These are phyloP conservation scores for Tolypocladium amazonense DNA, from an alignment of 2,329 filamentous ascomycete genomes.

Conservation along the genomic window DNA sequence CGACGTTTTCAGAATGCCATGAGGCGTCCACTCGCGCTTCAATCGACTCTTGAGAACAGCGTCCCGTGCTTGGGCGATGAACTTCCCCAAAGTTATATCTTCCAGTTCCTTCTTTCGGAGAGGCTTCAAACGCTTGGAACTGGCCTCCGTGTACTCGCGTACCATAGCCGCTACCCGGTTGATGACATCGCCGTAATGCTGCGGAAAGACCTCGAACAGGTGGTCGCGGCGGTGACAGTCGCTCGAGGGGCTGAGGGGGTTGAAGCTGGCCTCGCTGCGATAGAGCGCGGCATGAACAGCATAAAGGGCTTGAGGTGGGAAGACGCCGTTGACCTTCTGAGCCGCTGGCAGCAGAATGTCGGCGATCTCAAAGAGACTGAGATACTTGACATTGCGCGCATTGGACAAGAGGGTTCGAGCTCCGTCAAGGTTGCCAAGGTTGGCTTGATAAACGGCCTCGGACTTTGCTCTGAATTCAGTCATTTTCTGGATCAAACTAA, in stretches of 20 bases:
- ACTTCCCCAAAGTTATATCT: slow-evolving; percentile 24
- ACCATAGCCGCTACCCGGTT: slow-evolving; percentile 20
- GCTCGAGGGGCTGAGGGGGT: slow-evolving; percentile 36
- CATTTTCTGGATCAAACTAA: slow-evolving; percentile 36
- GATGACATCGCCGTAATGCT: slow-evolving; percentile 16
- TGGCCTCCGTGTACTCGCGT: slow-evolving; percentile 18
- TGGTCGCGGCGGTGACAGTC: slow-evolving; percentile 36
- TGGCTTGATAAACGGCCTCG: slow-evolving; percentile 33
- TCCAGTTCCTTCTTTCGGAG: slow-evolving; percentile 8
- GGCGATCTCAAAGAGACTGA: slow-evolving; percentile 42
- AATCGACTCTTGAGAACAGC: slow-evolving; percentile 42
- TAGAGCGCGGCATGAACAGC: slow-evolving; percentile 58
- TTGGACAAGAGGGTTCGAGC: slow-evolving; percentile 30
- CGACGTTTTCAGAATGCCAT: slow-evolving; percentile 31
- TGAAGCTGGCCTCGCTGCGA: slow-evolving; percentile 50
- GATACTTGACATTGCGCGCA: slow-evolving; percentile 26
- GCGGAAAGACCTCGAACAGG: slow-evolving; percentile 47
- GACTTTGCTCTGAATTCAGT: slow-evolving; percentile 29
- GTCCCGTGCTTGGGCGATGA: slow-evolving; percentile 36
- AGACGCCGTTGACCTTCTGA: slow-evolving; percentile 23
- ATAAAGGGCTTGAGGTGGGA: slow-evolving; percentile 44
- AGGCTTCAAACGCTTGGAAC: slow-evolving; percentile 7
- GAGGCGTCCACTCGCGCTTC: slow-evolving; percentile 34
- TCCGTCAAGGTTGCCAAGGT: slow-evolving; percentile 36
- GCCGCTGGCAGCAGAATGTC: slow-evolving; percentile 28